These are phyloP conservation scores for Nemania sp. DNA, from an alignment of 2,329 filamentous ascomycete genomes.

Conservation along the genomic window DNA sequence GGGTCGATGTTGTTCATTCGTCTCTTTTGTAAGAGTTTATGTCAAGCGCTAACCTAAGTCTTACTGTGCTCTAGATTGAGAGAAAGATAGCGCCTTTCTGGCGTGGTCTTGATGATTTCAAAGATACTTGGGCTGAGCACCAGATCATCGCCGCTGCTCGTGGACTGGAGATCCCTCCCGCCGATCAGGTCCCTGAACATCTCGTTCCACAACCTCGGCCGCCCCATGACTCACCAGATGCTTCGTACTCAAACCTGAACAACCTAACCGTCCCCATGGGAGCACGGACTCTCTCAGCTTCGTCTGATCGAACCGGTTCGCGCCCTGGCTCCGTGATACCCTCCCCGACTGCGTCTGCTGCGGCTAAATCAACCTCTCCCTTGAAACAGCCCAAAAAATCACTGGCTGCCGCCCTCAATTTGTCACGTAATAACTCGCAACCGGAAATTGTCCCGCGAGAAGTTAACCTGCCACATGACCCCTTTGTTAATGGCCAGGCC, in stretches of 20 bases:
- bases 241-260: slow-evolving; percentile 65
- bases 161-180: slow-evolving; percentile 78
- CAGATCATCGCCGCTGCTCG: slow-evolving; percentile 91
- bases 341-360: slow-evolving; percentile 56
- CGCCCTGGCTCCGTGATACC: slow-evolving; percentile 64
- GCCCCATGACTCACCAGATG: slow-evolving; percentile 50
- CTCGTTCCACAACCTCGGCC: slow-evolving; percentile 53
- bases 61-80: slow-evolving; percentile 69
- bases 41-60: slow-evolving; percentile 23
- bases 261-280: slow-evolving; percentile 79
- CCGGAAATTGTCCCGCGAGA: slow-evolving; percentile 77
- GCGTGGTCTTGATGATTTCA: slow-evolving; percentile 89
- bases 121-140: slow-evolving; percentile 86
- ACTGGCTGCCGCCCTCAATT: slow-evolving; percentile 76
- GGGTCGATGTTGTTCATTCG: slow-evolving; percentile 34
- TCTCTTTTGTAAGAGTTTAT: not conserved
- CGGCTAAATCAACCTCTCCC: slow-evolving; percentile 56
- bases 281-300: slow-evolving; percentile 74
- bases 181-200: slow-evolving; percentile 77
- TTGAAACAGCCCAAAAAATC: slow-evolving; percentile 89
- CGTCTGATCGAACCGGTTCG: slow-evolving; percentile 70
- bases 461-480: slow-evolving; percentile 76
- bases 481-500: slow-evolving; percentile 90
- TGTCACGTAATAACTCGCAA: slow-evolving; percentile 73
- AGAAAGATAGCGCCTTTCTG: slow-evolving; percentile 91